Evolutionary conservation across 208 protist species (phyloP).

Genomic region (Crithidia brevicula): DNA sequence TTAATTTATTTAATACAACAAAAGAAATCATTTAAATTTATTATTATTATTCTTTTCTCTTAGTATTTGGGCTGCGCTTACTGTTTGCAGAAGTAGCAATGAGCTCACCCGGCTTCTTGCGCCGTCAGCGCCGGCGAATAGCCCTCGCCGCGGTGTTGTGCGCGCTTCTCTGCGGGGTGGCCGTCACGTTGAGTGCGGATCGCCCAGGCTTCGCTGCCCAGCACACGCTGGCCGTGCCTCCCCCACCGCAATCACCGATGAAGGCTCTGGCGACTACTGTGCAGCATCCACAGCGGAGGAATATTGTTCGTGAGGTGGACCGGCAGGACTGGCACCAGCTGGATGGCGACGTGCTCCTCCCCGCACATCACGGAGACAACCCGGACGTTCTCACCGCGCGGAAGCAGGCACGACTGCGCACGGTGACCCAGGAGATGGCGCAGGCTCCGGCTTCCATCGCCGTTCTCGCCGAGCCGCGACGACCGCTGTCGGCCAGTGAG

Average conservation of each 20-base stretch:
- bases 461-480: constrained; percentile 2
- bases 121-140: neutral
- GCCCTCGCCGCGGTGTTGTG: neutral
- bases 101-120: neutral
- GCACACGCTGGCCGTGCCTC: neutral
- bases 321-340: constrained; percentile 14
- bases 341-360: constrained; percentile 26
- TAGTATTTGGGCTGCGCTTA: no score
- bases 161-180: neutral
- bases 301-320: constrained; percentile 14
- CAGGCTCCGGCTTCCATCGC: neutral
- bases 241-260: neutral
- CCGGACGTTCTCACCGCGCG: neutral
- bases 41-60: no score
- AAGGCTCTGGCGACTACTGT: neutral
- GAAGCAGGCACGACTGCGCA: neutral
- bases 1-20: no score
- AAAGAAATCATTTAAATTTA: no score
- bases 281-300: neutral
- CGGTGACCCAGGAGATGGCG: neutral
- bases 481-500: neutral
- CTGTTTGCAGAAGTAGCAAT: no score
- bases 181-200: neutral
- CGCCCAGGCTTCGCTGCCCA: no score
- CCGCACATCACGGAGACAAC: neutral